These are phyloP conservation scores for Naganishia antarctica DNA, from an alignment of 768 basidiomycete genomes.

Conservation along the genomic window DNA sequence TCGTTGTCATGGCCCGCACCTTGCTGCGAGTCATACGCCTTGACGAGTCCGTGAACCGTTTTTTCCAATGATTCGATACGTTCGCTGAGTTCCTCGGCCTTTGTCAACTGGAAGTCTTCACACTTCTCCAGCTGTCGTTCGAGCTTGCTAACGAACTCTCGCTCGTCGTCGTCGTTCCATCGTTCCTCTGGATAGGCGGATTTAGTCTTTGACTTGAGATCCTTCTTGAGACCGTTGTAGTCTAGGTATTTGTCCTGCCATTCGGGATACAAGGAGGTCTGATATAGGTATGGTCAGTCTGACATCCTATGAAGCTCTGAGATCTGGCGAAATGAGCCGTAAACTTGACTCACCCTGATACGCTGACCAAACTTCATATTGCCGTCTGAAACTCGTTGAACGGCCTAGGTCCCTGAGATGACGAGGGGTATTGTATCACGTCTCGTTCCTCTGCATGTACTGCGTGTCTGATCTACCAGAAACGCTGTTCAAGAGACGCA, in stretches of 20 bases:
- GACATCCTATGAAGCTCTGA: not conserved
- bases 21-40: conserved; percentile 35
- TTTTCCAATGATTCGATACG: conserved; percentile 78
- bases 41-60: conserved; percentile 71
- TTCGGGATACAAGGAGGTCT: conserved; percentile 81
- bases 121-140: conserved; percentile 88
- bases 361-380: conserved; percentile 47
- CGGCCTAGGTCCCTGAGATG: not conserved
- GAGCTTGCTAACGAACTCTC: conserved; percentile 70
- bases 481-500: too few relatives aligned
- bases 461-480: too few relatives aligned
- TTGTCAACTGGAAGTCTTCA: conserved; percentile 83
- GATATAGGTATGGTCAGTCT: conserved; percentile 5
- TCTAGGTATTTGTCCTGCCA: conserved; percentile 87
- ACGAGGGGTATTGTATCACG: not conserved
- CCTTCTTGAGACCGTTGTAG: conserved; percentile 82
- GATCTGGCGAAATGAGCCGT: not conserved
- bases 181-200: conserved; percentile 52
- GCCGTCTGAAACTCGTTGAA: not conserved
- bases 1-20: not conserved
- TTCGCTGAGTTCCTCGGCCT: conserved; percentile 67
- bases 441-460: not conserved
- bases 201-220: conserved; percentile 68
- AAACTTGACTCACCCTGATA: conserved; percentile 38
- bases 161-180: conserved; percentile 77